phyloP scores from a whole-genome alignment of 2,329 filamentous ascomycete genomes.

The Fusarium sp. region DNA sequence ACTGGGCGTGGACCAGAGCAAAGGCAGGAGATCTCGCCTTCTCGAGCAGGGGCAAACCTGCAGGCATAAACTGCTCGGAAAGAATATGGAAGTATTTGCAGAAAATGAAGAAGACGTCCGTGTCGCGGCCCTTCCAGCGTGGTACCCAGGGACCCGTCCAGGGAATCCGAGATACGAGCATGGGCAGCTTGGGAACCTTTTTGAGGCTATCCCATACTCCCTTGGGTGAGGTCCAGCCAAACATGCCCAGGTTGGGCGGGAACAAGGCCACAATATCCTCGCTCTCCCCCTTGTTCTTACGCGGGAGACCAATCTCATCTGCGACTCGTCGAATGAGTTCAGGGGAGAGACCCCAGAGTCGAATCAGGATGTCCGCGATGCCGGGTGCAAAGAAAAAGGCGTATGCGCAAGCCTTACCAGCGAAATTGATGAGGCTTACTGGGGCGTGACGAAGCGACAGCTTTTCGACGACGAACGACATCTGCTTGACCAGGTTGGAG shows the following conservation, averaged over 20 bases:
- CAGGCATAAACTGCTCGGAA: slow-evolving; percentile 77
- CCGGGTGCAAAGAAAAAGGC: slow-evolving; percentile 94
- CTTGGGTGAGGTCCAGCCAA: slow-evolving; percentile 68
- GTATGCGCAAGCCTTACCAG: slow-evolving; percentile 90
- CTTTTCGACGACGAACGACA: slow-evolving; percentile 88
- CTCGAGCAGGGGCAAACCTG: slow-evolving; percentile 63
- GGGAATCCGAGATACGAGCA: slow-evolving; percentile 78
- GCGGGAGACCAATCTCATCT: slow-evolving; percentile 74
- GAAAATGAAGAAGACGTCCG: slow-evolving; percentile 92
- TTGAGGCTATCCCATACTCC: slow-evolving; percentile 69
- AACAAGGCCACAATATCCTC: slow-evolving; percentile 77
- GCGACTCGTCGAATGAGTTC: slow-evolving; percentile 78
- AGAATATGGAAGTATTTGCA: slow-evolving; percentile 89
- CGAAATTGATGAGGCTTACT: slow-evolving; percentile 81
- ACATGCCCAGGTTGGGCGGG: slow-evolving; percentile 71
- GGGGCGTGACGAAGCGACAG: slow-evolving; percentile 81
- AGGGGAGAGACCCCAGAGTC: slow-evolving; percentile 81
- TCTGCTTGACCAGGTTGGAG: slow-evolving; percentile 83
- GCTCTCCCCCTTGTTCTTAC: slow-evolving; percentile 66
- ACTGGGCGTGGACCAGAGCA: slow-evolving; percentile 83
- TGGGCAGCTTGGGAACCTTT: slow-evolving; percentile 72
- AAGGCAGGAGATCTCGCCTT: slow-evolving; percentile 79
- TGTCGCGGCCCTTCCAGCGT: slow-evolving; percentile 88
- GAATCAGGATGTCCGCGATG: slow-evolving; percentile 83
- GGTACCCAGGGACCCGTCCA: slow-evolving; percentile 90